Evolutionary conservation across 306 rosid species (phyloP), one percentile per base, ranked within the genome.

Genomic region (Corylus avellana): DNA sequence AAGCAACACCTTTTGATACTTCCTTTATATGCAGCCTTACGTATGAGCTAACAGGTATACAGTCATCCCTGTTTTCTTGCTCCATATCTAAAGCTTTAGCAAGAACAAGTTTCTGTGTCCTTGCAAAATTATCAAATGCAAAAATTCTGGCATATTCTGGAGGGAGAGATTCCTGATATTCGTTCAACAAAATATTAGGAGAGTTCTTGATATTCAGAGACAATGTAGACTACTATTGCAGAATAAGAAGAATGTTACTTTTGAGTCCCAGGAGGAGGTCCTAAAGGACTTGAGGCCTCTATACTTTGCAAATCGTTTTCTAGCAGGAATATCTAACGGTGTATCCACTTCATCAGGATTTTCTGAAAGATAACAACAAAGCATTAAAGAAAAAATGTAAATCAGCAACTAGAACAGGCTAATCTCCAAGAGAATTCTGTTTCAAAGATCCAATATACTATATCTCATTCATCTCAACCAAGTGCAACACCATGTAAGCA

Each of bases 261-360:
- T 93, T 82, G 99, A 91, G 86, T 95, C 99, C 98, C 99, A 95
- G 51, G 94, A 82, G 35, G 99, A 95, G 48, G 98, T 95, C 85
- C 98, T 88, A 81, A 93, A 95, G 81, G 99, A 95, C 87, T 93
- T 95, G 54, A 95, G 94, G 71, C 99, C 99, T 85, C 99, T 91
- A 64, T 93, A 95, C 81, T 91, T 95, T 10, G 93, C 94, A 83
- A 91, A 95, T 42, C 98, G 93, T 83, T 89, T 88, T 83, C 96
- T 91, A 74, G 98, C 97, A 76, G 94, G 90, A 77, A 79, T 76
- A 62, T 95, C 99, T 59, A 95, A 9, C 17, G 99, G 99, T 70
- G 99, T 89, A 84, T 95, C 99, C 55, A 95, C 97, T 89, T 95
- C 99, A 86, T 95, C 99, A 0, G 99, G 99, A 84, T 75, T 91